Conservation (phyloP, 345 rosid species). For the Rhodamnia rubescens region DNA sequence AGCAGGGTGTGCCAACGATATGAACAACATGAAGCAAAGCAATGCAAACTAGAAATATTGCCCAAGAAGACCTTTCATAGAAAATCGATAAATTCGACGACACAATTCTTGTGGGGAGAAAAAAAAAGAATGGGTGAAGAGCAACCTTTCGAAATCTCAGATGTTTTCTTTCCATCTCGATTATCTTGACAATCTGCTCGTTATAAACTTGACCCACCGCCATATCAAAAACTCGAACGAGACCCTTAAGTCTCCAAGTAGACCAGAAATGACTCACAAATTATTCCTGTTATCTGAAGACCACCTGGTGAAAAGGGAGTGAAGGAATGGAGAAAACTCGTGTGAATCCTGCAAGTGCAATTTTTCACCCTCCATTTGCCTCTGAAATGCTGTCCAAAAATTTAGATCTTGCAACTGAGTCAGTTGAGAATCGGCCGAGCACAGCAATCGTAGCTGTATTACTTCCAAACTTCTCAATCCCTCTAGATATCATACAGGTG, state of each 20-base stretch:
- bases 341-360: background rate
- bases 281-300: background rate
- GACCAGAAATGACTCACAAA: background rate
- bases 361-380: constrained; percentile 7
- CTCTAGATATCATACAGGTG: constrained; percentile 91
- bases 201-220: background rate
- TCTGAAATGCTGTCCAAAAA: constrained; percentile 53
- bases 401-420: constrained; percentile 37
- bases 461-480: constrained; percentile 89
- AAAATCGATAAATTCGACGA: background rate
- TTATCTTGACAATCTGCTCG: background rate
- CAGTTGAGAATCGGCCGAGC: constrained; percentile 66
- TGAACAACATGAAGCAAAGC: background rate
- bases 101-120: background rate
- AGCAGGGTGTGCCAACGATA: background rate
- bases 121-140: background rate
- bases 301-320: background rate
- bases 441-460: constrained; percentile 76
- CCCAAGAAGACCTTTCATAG: background rate
- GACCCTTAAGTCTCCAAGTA: background rate
- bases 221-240: background rate
- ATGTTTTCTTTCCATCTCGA: background rate
- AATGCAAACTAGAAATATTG: background rate
- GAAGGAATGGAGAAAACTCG: background rate
- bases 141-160: background rate